These are phyloP conservation scores for Backusella circina DNA, from an alignment of 192 early-diverging fungal genomes.

Conservation along the genomic window DNA sequence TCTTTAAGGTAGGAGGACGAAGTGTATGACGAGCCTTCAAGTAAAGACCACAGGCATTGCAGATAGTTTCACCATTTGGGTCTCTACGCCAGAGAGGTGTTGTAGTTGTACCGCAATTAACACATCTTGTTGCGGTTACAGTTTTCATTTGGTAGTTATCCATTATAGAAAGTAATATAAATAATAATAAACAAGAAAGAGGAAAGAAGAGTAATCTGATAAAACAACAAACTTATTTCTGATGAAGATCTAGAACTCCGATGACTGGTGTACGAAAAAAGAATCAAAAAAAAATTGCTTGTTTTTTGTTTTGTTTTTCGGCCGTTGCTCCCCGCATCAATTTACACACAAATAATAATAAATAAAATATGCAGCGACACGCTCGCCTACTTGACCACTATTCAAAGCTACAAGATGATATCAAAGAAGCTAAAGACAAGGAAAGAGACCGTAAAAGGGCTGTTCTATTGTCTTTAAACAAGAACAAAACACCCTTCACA, in stretches of 20 bases:
- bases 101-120: constrained; percentile 85
- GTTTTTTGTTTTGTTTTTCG: background rate
- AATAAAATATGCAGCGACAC: background rate
- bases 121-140: constrained; percentile 59
- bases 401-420: background rate
- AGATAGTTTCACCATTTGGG: constrained; percentile 84
- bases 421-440: background rate
- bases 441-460: background rate
- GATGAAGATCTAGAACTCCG: background rate
- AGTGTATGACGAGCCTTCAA: constrained; percentile 52
- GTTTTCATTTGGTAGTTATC: background rate
- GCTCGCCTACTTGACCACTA: background rate
- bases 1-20: constrained; percentile 48
- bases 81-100: constrained; percentile 93
- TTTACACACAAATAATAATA: background rate
- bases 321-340: background rate
- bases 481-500: background rate
- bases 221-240: background rate
- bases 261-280: background rate
- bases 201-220: background rate
- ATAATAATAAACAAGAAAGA: background rate
- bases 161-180: background rate
- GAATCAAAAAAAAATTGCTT: background rate
- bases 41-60: constrained; percentile 89
- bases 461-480: background rate